Percentiles rank a stretch among this genome's conserved stretches.
These are phyloP conservation scores for Ceratocystis ficicola DNA, from an alignment of 2,329 filamentous ascomycete species.

Conservation along the genomic window DNA sequence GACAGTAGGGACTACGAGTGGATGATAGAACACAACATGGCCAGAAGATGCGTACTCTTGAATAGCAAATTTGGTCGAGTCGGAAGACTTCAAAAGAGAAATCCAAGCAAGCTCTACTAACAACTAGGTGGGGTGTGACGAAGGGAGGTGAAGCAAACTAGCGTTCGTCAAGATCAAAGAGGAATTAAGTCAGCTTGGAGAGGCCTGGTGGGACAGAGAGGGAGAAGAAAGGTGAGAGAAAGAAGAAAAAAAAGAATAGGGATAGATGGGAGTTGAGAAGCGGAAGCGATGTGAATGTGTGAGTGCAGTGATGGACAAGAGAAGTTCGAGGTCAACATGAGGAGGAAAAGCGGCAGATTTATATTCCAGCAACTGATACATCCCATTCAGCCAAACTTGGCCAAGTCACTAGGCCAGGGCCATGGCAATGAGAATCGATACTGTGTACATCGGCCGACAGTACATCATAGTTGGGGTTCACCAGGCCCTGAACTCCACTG, in stretches of 20 bases:
- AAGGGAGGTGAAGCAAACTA: neutral
- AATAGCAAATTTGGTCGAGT: neutral
- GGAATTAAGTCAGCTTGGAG: neutral
- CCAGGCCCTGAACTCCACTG: neutral
- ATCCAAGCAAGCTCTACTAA: neutral
- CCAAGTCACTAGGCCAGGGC: neutral
- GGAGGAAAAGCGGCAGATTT: slow-evolving; percentile 11
- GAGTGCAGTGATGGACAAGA: neutral
- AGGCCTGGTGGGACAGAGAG: neutral
- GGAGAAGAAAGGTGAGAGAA: neutral
- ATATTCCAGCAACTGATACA: neutral
- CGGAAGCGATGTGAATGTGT: neutral
- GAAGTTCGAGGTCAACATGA: neutral
- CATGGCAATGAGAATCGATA: neutral
- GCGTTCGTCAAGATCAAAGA: neutral
- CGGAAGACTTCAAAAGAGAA: neutral
- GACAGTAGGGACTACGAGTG: neutral
- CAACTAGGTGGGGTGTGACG: neutral
- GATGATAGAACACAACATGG: neutral
- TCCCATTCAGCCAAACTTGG: neutral
- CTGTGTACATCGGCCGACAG: slow-evolving; percentile 7
- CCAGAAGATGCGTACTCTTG: slow-evolving; percentile 8
- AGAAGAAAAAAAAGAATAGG: slow-evolving; percentile 3
- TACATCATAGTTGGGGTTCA: slow-evolving; percentile 4
- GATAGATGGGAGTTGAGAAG: neutral